Conservation (phyloP, 129 eudicot species). For the Solidago caesia region DNA sequence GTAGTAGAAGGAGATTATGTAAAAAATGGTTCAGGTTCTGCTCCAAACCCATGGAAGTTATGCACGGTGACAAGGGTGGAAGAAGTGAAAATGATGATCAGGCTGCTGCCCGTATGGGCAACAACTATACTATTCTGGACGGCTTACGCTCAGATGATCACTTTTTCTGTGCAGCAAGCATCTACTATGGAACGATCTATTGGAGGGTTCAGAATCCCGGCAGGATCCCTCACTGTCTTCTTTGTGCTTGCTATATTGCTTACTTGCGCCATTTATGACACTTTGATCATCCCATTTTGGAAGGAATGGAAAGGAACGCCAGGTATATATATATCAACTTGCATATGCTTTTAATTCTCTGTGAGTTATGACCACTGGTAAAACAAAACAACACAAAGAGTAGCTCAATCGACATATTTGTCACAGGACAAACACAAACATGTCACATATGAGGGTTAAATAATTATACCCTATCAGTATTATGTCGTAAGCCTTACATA, state of each 20-base stretch:
- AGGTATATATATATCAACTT: slow-evolving; percentile 28
- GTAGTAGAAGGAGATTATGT: slow-evolving; percentile 67
- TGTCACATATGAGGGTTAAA: too few relatives aligned
- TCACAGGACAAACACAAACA: too few relatives aligned
- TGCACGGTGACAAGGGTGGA: slow-evolving; percentile 77
- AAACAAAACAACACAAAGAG: too few relatives aligned
- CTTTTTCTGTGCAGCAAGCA: slow-evolving; percentile 86
- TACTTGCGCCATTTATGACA: slow-evolving; percentile 68
- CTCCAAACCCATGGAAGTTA: slow-evolving; percentile 75
- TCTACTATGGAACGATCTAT: slow-evolving; percentile 69
- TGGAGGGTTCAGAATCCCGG: slow-evolving; percentile 69
- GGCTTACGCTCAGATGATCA: slow-evolving; percentile 82
- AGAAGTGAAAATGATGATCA: slow-evolving; percentile 82
- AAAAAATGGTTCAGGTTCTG: slow-evolving; percentile 17
- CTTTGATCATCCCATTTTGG: slow-evolving; percentile 84
- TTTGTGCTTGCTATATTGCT: slow-evolving; percentile 79
- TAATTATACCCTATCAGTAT: too few relatives aligned
- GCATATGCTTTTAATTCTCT: too few relatives aligned
- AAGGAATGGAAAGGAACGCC: slow-evolving; percentile 85
- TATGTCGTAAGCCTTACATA: too few relatives aligned
- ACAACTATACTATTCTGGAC: slow-evolving; percentile 90
- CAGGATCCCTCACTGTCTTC: slow-evolving; percentile 84
- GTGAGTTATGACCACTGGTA: too few relatives aligned
- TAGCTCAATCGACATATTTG: too few relatives aligned
- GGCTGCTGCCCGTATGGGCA: slow-evolving; percentile 79